A percentile compares a stretch with the other conserved stretches of the same genome.
Conservation (phyloP, 2,329 filamentous ascomycete genomes). For the Colletotrichum eleusines region DNA sequence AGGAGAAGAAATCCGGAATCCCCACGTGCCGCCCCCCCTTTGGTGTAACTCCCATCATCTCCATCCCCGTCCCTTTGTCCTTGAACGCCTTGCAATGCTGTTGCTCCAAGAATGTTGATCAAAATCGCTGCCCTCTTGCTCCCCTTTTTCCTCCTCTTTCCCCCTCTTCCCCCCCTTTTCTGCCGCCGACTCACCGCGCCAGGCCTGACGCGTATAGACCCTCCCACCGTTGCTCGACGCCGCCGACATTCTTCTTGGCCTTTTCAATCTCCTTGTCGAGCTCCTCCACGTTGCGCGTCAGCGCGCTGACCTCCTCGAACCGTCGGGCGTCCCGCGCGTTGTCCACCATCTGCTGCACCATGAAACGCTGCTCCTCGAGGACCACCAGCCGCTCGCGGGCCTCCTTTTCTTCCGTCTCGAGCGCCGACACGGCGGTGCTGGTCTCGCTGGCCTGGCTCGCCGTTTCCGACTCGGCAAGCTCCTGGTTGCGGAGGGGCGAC, state of each 20-base stretch:
- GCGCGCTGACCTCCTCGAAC: constrained; percentile 87
- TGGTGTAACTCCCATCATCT: background rate
- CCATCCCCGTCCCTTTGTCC: constrained; percentile 11
- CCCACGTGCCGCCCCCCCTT: background rate
- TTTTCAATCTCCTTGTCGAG: constrained; percentile 81
- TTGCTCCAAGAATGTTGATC: constrained; percentile 9
- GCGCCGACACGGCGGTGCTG: constrained; percentile 65
- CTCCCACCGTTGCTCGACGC: constrained; percentile 72
- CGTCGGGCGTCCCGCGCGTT: constrained; percentile 80
- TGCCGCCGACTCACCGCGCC: constrained; percentile 7
- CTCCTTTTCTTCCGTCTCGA: constrained; percentile 88
- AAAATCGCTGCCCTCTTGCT: background rate
- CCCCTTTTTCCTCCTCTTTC: background rate
- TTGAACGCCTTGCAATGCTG: constrained; percentile 54
- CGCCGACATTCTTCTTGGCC: constrained; percentile 72
- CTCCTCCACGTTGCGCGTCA: constrained; percentile 86
- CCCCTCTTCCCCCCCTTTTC: background rate
- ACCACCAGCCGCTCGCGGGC: constrained; percentile 84
- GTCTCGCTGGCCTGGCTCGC: constrained; percentile 64
- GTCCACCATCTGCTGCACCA: constrained; percentile 87
- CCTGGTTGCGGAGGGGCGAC: constrained; percentile 62
- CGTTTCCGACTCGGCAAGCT: constrained; percentile 60
- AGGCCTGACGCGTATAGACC: constrained; percentile 57
- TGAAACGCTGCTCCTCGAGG: constrained; percentile 90
- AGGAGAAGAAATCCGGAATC: background rate